Percentiles rank a stretch among this genome's conserved stretches.
These are phyloP conservation scores for Benincasa hispida DNA, from an alignment of 306 rosid species.

Conservation along the genomic window DNA sequence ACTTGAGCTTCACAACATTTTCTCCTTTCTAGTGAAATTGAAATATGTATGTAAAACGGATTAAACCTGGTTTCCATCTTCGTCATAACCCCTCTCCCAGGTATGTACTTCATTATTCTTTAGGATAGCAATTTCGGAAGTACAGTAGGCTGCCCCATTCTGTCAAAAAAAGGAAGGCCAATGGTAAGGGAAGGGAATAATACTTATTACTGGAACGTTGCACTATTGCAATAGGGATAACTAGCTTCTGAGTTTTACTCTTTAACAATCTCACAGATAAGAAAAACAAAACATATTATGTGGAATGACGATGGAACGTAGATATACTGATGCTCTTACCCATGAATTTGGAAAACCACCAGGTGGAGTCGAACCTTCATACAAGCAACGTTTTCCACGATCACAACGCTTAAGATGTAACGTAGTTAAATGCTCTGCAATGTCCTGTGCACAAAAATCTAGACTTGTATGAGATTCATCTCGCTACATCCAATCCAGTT, in stretches of 20 bases:
- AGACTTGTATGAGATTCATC: background rate
- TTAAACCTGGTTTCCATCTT: constrained; percentile 75
- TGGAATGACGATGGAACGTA: background rate
- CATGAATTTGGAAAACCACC: constrained; percentile 91
- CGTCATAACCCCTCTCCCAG: constrained; percentile 91
- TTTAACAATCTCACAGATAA: background rate
- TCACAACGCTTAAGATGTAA: constrained; percentile 75
- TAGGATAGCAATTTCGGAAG: constrained; percentile 69
- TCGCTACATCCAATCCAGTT: background rate
- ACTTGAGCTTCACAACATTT: background rate
- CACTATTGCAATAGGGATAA: background rate
- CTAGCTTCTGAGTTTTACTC: background rate
- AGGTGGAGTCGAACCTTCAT: constrained; percentile 95
- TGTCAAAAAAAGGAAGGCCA: constrained; percentile 16
- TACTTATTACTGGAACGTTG: background rate
- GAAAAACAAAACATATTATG: background rate
- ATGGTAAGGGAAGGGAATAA: background rate
- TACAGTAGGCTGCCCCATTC: constrained; percentile 83
- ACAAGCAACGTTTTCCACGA: constrained; percentile 93
- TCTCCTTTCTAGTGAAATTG: background rate
- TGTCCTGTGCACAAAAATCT: constrained; percentile 44
- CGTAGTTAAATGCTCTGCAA: constrained; percentile 86
- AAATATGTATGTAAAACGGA: background rate
- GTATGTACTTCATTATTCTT: constrained; percentile 85
- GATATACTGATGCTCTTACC: constrained; percentile 37